Percentiles rank a stretch among this genome's conserved stretches.
Conservation (phyloP, 129 eudicot genomes). For the carrot (Daucus carota) region DNA sequence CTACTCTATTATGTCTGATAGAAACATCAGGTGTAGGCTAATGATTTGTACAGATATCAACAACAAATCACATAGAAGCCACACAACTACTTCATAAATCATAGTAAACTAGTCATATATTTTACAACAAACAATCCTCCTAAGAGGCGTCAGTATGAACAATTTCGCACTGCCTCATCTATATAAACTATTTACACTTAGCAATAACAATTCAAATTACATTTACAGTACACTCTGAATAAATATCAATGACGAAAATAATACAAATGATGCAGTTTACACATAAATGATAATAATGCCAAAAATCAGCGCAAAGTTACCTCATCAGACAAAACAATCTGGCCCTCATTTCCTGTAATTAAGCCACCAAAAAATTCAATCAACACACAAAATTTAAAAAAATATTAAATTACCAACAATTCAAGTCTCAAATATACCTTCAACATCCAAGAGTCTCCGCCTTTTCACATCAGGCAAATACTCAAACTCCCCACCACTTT, state of each 20-base stretch:
- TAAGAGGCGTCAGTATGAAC: not conserved
- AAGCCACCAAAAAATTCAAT: constrained; percentile 9
- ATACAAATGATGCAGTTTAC: too few species aligned
- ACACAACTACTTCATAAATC: not conserved
- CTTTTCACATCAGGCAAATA: too few species aligned
- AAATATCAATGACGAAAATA: not conserved
- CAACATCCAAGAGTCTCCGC: too few species aligned
- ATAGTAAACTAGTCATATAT: not conserved
- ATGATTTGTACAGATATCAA: not conserved
- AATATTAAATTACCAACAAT: too few species aligned
- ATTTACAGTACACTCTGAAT: not conserved
- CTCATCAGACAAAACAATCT: constrained; percentile 18
- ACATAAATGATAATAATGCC: too few species aligned
- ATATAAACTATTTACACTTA: not conserved
- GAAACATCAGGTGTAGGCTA: not conserved
- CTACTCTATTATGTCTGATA: not conserved
- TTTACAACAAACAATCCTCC: not conserved
- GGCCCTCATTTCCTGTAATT: constrained; percentile 20
- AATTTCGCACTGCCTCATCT: not conserved
- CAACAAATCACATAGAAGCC: not conserved
- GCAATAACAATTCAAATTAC: not conserved
- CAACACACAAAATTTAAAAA: too few species aligned
- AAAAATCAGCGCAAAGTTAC: too few species aligned
- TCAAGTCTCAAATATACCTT: too few species aligned
- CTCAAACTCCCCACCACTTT: too few species aligned